Percentiles rank a stretch among this genome's conserved stretches.
Conservation (phyloP, 2,329 filamentous ascomycete genomes). For the Dendrostoma leiphaemia region DNA sequence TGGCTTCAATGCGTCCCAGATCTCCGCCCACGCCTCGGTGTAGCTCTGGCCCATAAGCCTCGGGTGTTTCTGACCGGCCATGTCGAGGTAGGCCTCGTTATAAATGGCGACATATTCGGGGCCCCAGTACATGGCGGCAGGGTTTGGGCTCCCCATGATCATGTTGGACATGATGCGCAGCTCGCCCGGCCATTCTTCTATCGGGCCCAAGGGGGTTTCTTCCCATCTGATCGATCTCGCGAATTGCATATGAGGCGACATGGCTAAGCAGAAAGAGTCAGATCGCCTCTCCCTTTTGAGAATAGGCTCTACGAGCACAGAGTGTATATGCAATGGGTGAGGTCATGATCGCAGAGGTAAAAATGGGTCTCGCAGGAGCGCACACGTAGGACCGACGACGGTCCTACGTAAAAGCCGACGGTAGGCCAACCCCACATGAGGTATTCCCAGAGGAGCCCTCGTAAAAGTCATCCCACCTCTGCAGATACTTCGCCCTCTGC, state of each 20-base stretch:
- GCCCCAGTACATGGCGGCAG: slow-evolving; percentile 76
- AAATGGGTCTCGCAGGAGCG: no score
- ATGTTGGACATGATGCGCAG: slow-evolving; percentile 77
- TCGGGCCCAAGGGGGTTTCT: slow-evolving; percentile 69
- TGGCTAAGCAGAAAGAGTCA: slow-evolving; percentile 34
- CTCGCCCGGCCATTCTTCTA: slow-evolving; percentile 70
- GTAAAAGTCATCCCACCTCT: no score
- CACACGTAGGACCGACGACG: no score
- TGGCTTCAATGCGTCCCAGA: slow-evolving; percentile 69
- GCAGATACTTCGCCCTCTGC: neutral
- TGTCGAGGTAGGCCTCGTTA: slow-evolving; percentile 66
- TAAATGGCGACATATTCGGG: slow-evolving; percentile 63
- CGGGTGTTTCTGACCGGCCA: slow-evolving; percentile 70
- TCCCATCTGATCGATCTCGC: slow-evolving; percentile 72
- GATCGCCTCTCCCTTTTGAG: no score
- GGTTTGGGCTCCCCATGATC: slow-evolving; percentile 76
- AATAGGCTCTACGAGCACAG: no score
- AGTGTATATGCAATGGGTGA: no score
- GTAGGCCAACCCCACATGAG: no score
- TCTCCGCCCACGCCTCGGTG: slow-evolving; percentile 67
- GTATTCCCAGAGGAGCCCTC: no score
- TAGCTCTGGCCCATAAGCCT: slow-evolving; percentile 72
- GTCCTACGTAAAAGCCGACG: no score
- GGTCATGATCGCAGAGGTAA: no score
- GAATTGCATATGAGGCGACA: slow-evolving; percentile 72